A percentile compares a stretch with the other conserved stretches of the same genome.
These are phyloP conservation scores for Lasiosphaeris hirsuta DNA, from an alignment of 495 filamentous ascomycete genomes.

Conservation along the genomic window DNA sequence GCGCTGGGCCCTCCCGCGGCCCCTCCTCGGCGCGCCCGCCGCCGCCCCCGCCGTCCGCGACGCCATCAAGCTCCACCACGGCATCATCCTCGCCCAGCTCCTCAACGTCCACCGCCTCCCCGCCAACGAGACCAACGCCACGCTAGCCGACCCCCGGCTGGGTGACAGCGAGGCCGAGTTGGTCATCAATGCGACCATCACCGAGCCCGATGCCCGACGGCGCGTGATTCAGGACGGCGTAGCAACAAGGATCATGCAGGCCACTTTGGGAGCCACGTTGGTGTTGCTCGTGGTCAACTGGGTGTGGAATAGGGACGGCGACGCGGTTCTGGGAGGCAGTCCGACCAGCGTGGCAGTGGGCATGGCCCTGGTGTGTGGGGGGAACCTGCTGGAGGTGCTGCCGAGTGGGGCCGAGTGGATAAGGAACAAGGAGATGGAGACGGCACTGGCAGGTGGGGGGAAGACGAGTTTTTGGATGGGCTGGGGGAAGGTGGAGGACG, in stretches of 20 bases:
- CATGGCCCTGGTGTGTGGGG: constrained; percentile 8
- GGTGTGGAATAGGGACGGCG: constrained; percentile 1
- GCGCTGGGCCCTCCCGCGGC: constrained; percentile 16
- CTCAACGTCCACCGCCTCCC: background rate
- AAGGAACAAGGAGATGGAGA: background rate
- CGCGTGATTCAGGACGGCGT: constrained; percentile 19
- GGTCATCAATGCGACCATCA: background rate
- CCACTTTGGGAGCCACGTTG: constrained; percentile 10
- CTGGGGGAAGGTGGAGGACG: constrained; percentile 7
- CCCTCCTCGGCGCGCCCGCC: constrained; percentile 12
- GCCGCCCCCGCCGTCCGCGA: constrained; percentile 1
- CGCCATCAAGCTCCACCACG: constrained; percentile 24
- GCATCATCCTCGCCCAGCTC: constrained; percentile 22
- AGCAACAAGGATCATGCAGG: constrained; percentile 20
- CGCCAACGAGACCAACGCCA: constrained; percentile 14
- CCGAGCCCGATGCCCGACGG: background rate
- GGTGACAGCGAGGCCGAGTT: constrained; percentile 1
- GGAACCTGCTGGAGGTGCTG: constrained; percentile 8
- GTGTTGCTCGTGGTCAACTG: constrained; percentile 3
- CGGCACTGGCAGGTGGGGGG: background rate
- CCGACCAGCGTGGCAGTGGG: constrained; percentile 11
- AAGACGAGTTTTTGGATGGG: constrained; percentile 16
- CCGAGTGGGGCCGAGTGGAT: background rate
- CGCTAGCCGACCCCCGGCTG: background rate
- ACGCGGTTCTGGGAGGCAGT: constrained; percentile 10